Evolutionary conservation across 1,284 basidiomycete genomes (phyloP).

Genomic region (Sparassis latifolia): DNA sequence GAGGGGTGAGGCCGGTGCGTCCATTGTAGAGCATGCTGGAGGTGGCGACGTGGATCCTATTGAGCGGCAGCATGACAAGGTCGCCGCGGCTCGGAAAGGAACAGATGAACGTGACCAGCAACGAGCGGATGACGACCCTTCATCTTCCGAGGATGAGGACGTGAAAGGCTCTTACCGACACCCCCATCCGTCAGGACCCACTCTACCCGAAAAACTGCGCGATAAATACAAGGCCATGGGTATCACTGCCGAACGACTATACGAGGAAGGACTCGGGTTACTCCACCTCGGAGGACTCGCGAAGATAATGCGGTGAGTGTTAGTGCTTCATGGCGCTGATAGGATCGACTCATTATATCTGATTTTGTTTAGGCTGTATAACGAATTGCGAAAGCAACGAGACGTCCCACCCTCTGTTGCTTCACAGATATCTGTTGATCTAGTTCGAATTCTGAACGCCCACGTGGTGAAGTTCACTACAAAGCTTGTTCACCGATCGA

Average conservation of each 20-base stretch:
- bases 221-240: slow-evolving; percentile 33
- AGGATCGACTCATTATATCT: background rate
- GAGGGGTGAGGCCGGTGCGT: slow-evolving; percentile 1
- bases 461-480: slow-evolving; percentile 45
- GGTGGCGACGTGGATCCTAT: background rate
- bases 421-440: slow-evolving; percentile 22
- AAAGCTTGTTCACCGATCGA: slow-evolving; percentile 40
- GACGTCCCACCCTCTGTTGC: slow-evolving; percentile 24
- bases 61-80: too few relatives aligned
- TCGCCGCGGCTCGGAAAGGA: too few relatives aligned
- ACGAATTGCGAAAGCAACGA: slow-evolving; percentile 30
- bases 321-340: background rate
- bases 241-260: slow-evolving; percentile 37
- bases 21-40: background rate
- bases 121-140: background rate
- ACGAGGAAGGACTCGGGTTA: slow-evolving; percentile 37
- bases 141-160: background rate
- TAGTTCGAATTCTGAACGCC: slow-evolving; percentile 30
- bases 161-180: slow-evolving; percentile 15
- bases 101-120: too few relatives aligned
- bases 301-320: slow-evolving; percentile 34
- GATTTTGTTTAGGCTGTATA: slow-evolving; percentile 17
- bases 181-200: slow-evolving; percentile 28
- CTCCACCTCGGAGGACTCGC: slow-evolving; percentile 40
- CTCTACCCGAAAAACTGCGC: slow-evolving; percentile 39